Evolutionary conservation across 2,329 filamentous ascomycete species (phyloP), one percentile per base, ranked within the genome.

Genomic region (Elsinoe australis): DNA sequence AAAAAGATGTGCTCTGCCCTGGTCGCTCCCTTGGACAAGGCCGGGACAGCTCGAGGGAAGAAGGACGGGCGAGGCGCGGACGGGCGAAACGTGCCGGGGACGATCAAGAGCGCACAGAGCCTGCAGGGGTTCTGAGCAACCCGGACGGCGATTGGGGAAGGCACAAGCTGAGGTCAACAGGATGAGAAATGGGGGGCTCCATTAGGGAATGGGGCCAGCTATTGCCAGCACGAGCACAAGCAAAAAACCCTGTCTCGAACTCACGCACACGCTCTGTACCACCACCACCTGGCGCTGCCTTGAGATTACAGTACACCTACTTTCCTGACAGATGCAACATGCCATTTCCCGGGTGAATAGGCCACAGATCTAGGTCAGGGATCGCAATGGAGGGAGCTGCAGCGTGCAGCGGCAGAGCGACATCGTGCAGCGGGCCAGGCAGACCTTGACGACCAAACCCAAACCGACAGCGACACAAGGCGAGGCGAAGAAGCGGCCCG

Each of bases 361-460:
- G 39, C 14, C 26, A 21, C 39, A 44, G 39, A 44, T 44, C 39
- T 44, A 44, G 39, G 39, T 44, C 39, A 44, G 39, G 44, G 44
- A 47, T 34, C 44, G 44, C 31, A 47, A 12, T 12, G 6, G 26
- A n/a, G n/a, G n/a, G n/a, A n/a, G n/a, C n/a, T n/a, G 41, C 41
- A 29, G 44, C 31, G 26, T 36, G 44, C 44, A 47, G 44, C 44
- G 44, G 44, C 44, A 47, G 44, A 47, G 29, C 44, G 32, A 47
- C 29, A 34, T 34, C 18, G 29, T 47, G 44, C 44, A 47, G 44
- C 44, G 44, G 44, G 26, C 44, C 44, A 47, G 44, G 44, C 44
- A 18, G 35, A 36, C 44, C 24, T 44, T 26, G 21, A 44, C 39
- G 39, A 9, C 39, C 26, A 32, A 44, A 44, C 39, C 39, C 36